Base-by-base conservation (phyloP, 1,284 basidiomycete genomes). In the Paramarasmius palmivorus region DNA sequence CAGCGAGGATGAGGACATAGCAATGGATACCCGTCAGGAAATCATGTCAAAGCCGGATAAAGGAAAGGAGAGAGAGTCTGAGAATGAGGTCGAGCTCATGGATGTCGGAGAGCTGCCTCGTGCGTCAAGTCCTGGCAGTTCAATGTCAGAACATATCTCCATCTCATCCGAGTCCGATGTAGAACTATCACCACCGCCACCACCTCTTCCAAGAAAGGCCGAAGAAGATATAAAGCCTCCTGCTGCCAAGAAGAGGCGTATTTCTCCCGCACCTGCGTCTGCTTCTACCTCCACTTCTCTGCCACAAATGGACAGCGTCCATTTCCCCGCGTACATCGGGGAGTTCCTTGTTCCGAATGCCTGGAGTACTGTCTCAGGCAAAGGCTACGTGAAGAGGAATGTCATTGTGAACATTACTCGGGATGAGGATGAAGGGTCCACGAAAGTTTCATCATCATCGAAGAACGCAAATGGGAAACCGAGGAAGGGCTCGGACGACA, bases 321-420 rank as follows among this genome's bases (percentile, higher is more conserved):
- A 73, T 44, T 56, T 56, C 19, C 70, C 74, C 0, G 67, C 64
- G 25, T 91, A 88, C 61, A 64, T 92, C 19, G 89, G 89, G 10
- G 84, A 85, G 41, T 75, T 90, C 53, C 59, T 90, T 9, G 77
- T 91, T n/a, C 76, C 78, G n/a, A 86, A 88, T 60, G 89, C 88
- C 8, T 92, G 88, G 87, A 88, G 86, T 57, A 92, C 86, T 19
- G 84, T 79, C n/a, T 86, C 81, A 51, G 88, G 88, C 1, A 82
- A 79, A 58, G 84, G 85, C 2, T 89, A 89, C 58, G 72, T 88
- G 41, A 83, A 83, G 52, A 58, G 70, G 17, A 82, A 82, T n/a
- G 88, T 91, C n/a, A 66, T 73, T 22, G 72, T 91, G 32, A 62
- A 63, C 32, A 72, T 91, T 12, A 77, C 82, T 60, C 73, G 86